Evolutionary conservation across 1,139 yeast genomes (phyloP), one percentile per base, ranked within the genome.

Genomic region (Yamadazyma pseudoaaseri): DNA sequence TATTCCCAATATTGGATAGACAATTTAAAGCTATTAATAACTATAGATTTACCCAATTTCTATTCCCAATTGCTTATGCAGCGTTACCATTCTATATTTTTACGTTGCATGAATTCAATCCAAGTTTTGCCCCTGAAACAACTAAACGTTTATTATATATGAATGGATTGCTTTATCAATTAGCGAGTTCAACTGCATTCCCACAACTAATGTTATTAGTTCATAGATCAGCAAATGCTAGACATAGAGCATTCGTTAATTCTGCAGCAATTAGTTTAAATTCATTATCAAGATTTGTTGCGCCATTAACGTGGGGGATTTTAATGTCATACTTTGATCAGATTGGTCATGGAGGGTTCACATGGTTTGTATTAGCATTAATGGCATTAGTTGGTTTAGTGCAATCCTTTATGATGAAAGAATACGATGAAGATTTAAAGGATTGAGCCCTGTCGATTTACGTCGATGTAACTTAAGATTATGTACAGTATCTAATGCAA

Each of bases 241-340:
- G 63, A 41, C 72, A 74, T 47, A 55, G 79, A 34, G 77, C 78
- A 0, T 65, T 71, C 39, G 62, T 75, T 25, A 75, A 75, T 49
- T 76, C 78, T 11, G 55, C 69, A 9, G 63, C 76, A 2, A 57
- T 74, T 46, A 68, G 76, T 38, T 62, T 73, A 30, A 61, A 73
- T 14, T 70, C 85, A 1, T 56, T 73, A 26, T 81, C 84, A 0
- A 55, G 86, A 41, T 79, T 75, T 36, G 29, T 74, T 1, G 85
- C 81, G 3, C 86, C 86, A 0, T 52, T 78, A 12, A 26, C 64
- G 2, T 78, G 82, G 80, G 86, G 86, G 8, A 58, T 56, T 33
- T 46, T 79, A 27, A 76, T 79, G 71, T 62, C 80, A 2, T 59
- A 59, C 42, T 68, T 71, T 16, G 73, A 75, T 42, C 51, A 49